Base-by-base conservation (phyloP, 1,139 yeast species). In the Tardiomyces digboiensis region DNA sequence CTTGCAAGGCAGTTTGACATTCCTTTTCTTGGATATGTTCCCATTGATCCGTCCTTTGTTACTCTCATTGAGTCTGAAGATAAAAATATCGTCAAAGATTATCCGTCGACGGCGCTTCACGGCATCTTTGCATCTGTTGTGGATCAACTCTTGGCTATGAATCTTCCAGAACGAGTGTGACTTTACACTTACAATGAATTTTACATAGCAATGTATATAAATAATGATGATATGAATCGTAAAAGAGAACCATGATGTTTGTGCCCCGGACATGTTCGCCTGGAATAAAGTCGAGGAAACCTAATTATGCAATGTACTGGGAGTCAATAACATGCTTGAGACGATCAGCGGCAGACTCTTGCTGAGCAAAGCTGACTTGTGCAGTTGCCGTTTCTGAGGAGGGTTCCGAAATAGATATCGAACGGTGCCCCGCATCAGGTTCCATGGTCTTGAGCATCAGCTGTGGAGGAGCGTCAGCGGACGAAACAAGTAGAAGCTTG, bases 1-100 rank as follows among this genome's bases (percentile, higher is more conserved):
- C 67, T 93, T 43, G 82, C 97, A 22, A 67, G 71, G 33, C 75
- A 75, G 43, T 72, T 78, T 48, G 64, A 70, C 5, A 66, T 91
- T 38, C 77, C 80, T 7, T 88, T 81, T 56, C 67, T 93, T 52
- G 98, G 97, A 0, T 78, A 78, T 45, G 78, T 93, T 2, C 98
- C 98, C 1, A 86, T 93, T 21, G 98, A 91, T 56, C 98, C 98
- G 1, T 74, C 72, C 42, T 91, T 91, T 66, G 94, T 86, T 21
- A 88, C 84, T 52, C 65, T 87, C 72, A 76, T 91, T 16, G 98
- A 91, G 60, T 26, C 33, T 16, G 33, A 26, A 8, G 33, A 26
- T 16, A 26, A 26, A 16, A 26, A 16, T 16, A 16, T 26, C 14
- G 33, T 26, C 8, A 26, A 26, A 16, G 33, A 26, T n/a, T 26